Evolutionary conservation across 257 asterid species (phyloP).

Genomic region (Jacaranda copaia): DNA sequence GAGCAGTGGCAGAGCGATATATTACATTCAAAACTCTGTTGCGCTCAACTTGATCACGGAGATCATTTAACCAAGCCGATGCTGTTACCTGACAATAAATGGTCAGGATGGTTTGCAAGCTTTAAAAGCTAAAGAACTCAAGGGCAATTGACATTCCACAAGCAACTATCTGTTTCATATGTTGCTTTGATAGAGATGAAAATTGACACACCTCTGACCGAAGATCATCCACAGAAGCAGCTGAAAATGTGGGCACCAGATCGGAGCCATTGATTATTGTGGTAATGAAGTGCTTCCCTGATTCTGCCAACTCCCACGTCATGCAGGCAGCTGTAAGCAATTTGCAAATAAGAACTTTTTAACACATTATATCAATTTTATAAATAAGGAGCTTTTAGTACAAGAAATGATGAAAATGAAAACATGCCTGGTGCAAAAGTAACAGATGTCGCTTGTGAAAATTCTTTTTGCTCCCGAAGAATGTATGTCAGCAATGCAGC

Average conservation of each 20-base stretch:
- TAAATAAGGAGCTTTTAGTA: conserved; percentile 12
- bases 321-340: conserved; percentile 76
- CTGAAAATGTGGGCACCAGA: conserved; percentile 86
- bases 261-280: conserved; percentile 84
- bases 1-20: conserved; percentile 84
- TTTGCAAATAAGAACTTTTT: conserved; percentile 17
- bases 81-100: conserved; percentile 69
- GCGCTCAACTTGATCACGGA: conserved; percentile 88
- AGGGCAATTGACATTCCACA: conserved; percentile 20
- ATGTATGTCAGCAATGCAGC: conserved; percentile 88
- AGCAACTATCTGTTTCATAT: neutral
- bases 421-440: conserved; percentile 87
- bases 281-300: conserved; percentile 80
- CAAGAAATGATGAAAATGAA: conserved; percentile 8
- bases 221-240: conserved; percentile 82
- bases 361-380: neutral
- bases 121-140: conserved; percentile 23
- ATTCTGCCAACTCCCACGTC: conserved; percentile 92
- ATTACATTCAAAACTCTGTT: conserved; percentile 68
- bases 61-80: conserved; percentile 87
- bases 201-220: conserved; percentile 73
- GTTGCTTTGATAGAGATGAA: conserved; percentile 9
- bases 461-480: conserved; percentile 81
- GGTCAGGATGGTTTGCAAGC: conserved; percentile 21
- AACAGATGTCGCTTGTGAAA: conserved; percentile 68